phyloP scores from a whole-genome alignment of 148 eudicot species.

The Vaccinium corymbosum region DNA sequence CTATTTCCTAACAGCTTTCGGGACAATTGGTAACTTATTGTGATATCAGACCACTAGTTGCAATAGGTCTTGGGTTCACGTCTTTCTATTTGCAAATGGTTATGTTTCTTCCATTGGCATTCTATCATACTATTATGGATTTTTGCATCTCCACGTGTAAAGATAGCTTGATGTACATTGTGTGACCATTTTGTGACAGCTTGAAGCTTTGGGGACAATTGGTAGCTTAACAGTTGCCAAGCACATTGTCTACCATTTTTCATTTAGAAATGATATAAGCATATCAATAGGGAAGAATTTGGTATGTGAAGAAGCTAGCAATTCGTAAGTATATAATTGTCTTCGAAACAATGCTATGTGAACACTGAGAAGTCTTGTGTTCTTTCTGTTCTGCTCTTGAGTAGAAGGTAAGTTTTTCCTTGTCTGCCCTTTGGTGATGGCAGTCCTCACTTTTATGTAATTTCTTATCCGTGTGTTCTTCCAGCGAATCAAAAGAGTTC shows the following conservation, averaged over 20 bases:
- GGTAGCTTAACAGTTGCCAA: not conserved
- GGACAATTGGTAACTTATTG: no score
- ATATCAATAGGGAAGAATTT: not conserved
- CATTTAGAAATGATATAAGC: not conserved
- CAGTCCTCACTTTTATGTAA: not conserved
- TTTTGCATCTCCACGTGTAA: no score
- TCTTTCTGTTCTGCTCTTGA: not conserved
- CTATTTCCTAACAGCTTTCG: no score
- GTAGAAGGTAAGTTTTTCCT: slow-evolving; percentile 9
- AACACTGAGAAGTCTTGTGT: not conserved
- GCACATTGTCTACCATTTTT: not conserved
- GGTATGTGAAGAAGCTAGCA: not conserved
- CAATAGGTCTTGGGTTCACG: no score
- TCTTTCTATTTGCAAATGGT: no score
- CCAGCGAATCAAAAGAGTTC: slow-evolving; percentile 50
- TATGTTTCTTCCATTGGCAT: no score
- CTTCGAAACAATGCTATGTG: not conserved
- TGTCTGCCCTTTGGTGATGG: not conserved
- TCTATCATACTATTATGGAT: no score
- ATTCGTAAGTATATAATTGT: not conserved
- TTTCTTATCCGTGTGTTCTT: slow-evolving; percentile 16
- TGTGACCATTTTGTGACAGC: no score
- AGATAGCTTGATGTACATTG: no score
- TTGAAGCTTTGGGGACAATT: no score
- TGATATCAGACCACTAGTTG: no score